Base-by-base conservation (phyloP, 225 moss, liverwort and hornwort genomes). In the Sphagnum tenellum region DNA sequence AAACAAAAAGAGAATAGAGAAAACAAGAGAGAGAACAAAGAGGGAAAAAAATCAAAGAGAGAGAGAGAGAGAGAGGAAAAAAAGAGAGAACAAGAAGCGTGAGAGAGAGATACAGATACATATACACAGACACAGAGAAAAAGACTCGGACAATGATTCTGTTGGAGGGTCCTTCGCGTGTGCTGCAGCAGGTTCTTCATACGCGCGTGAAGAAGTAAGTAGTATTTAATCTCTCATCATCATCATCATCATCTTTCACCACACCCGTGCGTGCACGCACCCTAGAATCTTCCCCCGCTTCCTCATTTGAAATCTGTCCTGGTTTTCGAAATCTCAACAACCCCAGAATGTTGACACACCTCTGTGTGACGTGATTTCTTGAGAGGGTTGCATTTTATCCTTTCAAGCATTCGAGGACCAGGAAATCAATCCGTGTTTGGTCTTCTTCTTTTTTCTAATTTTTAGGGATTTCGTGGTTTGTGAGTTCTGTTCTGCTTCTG, bases 91-190 rank as follows among this genome's bases (percentile, higher is more conserved):
- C 57, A 4, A 58, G 57, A 2, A 13, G 12, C 12, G 3, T 1
- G 29, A 5, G 29, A 14, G 57, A 58, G 12, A n/a, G 57, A 58
- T 10, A n/a, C 12, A 58, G 57, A 58, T 10, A 58, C 8, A 58
- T 5, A 45, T 58, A 8, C 3, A 71, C 29, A 29, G 29, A 29
- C 0, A 1, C 29, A 29, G 29, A 29, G 29, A 29, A 29, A 29
- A 29, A 29, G 29, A 29, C 29, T 29, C 29, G 1, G 29, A 29
- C 72, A 67, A 98, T 98, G 96, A 98, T 98, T 64, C 85, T 98
- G 48, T 74, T 98, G 60, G 93, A 90, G 69, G 89, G 89, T 8
- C 78, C 90, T 60, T 98, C 96, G 68, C 88, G 90, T 76, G 89
- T 93, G 56, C 74, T 98, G 87, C 88, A 85, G 65, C 88, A 98